Base-by-base conservation (phyloP, 768 basidiomycete genomes). In the Trametes sanguinea region DNA sequence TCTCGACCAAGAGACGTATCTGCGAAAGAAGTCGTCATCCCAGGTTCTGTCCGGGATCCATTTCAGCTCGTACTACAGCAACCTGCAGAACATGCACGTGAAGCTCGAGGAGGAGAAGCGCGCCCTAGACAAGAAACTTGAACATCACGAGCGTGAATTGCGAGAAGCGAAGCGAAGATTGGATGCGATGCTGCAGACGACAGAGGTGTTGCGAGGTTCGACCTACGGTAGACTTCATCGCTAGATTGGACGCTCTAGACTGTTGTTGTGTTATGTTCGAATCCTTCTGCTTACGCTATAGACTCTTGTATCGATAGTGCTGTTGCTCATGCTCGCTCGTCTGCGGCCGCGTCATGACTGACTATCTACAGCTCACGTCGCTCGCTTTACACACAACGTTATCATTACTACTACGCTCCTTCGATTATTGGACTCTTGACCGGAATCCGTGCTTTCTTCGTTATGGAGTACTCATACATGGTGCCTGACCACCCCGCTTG, bases 1-100 rank as follows among this genome's bases (percentile, higher is more conserved):
- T 44, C 35, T 74, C 11, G 72, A 71, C 40, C 42, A 60, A n/a
- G 59, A 60, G 37, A 47, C 40, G 35, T 60, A 60, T 48, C 27
- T 60, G 13, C 54, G 58, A 17, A 58, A 55, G 42, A 39, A 56
- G 54, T 47, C 63, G 30, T 54, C 58, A 7, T 57, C 45, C 40
- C 53, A 51, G 50, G 22, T 60, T 48, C 13, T 63, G 40, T 54
- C 58, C 4, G 51, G 54, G 39, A 44, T 58, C 29, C 9, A 63
- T 27, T 39, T 42, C 42, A 44, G 54, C 43, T 56, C 63, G 43
- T 60, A 53, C 48, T 64, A 64, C 54, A 44, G 29, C 42, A 64
- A 64, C 48, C 54, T 64, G 17, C 58, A 64, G 29, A 55, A 60
- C 37, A 51, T 53, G 51, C 53, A 56, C 44, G 11, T 22, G 33